Evolutionary conservation across 371 early-diverging fungal genomes (phyloP).

Genomic region (Haplosporangium sp.): DNA sequence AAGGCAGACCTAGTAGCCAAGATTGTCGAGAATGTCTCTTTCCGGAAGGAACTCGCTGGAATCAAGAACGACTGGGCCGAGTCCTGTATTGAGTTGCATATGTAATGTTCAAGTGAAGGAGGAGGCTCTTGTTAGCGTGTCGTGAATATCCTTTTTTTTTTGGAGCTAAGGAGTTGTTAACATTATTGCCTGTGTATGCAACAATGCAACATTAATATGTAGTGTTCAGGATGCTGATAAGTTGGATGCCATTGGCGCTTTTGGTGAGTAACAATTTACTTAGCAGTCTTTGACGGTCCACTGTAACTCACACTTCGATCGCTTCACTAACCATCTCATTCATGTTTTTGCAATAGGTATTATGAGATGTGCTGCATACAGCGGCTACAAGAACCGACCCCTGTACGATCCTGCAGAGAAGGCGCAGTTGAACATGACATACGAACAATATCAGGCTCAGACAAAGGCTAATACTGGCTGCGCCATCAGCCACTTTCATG

Average conservation of each 20-base stretch:
- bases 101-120: conserved; percentile 42
- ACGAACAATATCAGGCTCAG: conserved; percentile 65
- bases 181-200: background rate
- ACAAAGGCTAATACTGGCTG: conserved; percentile 60
- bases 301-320: no score
- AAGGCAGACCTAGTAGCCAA: conserved; percentile 64
- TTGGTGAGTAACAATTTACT: conserved; percentile 59
- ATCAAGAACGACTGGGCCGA: conserved; percentile 69
- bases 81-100: conserved; percentile 70
- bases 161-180: background rate
- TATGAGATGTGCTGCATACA: conserved; percentile 79
- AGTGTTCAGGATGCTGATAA: conserved; percentile 88
- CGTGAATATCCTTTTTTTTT: background rate
- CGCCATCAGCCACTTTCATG: conserved; percentile 78
- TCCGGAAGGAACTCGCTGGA: conserved; percentile 73
- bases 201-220: background rate
- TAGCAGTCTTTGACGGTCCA: no score
- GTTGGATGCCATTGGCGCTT: conserved; percentile 86
- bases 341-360: conserved; percentile 56
- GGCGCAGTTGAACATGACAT: conserved; percentile 62
- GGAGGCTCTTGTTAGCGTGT: no score
- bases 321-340: background rate
- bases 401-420: conserved; percentile 67
- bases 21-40: conserved; percentile 77
- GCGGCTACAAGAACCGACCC: conserved; percentile 72